A percentile compares a stretch with the other conserved stretches of the same genome.
phyloP scores from a whole-genome alignment of 768 basidiomycete genomes.

The Collybiopsis confluens region DNA sequence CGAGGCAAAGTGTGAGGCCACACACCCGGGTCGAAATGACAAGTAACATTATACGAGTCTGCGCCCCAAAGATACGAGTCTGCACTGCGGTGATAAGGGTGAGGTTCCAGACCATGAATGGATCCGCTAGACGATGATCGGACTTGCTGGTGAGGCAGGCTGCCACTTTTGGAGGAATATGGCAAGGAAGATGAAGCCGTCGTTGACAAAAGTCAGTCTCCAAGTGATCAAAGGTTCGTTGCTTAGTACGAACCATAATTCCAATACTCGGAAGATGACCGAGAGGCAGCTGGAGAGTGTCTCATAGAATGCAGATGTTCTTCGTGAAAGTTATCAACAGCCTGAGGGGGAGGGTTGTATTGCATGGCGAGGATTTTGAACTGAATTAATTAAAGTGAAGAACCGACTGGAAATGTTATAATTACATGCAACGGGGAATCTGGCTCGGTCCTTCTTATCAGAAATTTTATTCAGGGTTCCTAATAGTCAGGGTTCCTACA shows the following conservation, averaged over 20 bases:
- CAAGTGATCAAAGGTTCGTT: neutral
- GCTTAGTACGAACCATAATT: neutral
- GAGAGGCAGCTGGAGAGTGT: neutral
- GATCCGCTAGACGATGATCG: neutral
- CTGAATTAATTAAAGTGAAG: too few relatives aligned
- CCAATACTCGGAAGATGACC: conserved; percentile 5
- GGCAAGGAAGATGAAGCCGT: neutral
- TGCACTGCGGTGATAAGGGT: neutral
- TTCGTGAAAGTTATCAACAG: neutral
- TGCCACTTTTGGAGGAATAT: neutral
- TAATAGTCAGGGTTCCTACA: too few relatives aligned
- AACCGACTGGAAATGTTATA: too few relatives aligned
- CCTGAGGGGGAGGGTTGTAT: neutral
- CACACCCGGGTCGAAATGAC: neutral
- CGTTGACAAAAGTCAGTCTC: neutral
- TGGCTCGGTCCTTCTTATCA: too few relatives aligned
- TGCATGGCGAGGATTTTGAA: too few relatives aligned
- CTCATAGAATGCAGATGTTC: neutral
- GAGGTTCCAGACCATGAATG: neutral
- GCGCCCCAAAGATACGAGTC: too few relatives aligned
- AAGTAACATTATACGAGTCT: too few relatives aligned
- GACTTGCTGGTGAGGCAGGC: neutral
- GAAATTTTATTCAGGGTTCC: too few relatives aligned
- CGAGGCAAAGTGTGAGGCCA: conserved; percentile 3
- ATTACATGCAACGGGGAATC: too few relatives aligned